phyloP scores from a whole-genome alignment of 2,329 filamentous ascomycete species.

The Pseudocercospora macadamiae region DNA sequence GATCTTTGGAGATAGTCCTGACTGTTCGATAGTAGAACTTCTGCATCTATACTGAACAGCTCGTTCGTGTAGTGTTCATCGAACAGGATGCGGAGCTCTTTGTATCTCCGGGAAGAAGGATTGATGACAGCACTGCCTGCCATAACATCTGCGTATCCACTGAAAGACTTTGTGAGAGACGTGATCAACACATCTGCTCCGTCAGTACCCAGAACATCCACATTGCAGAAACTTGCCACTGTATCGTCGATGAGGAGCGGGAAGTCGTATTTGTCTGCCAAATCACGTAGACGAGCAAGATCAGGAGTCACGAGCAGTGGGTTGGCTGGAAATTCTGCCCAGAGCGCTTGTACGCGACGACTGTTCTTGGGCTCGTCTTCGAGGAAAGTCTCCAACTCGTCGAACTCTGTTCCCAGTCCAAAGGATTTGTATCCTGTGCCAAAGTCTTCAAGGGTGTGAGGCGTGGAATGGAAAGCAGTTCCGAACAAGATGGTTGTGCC shows the following conservation, averaged over 20 bases:
- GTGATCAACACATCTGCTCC: constrained; percentile 87
- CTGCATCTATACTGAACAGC: constrained; percentile 86
- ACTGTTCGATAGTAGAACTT: constrained; percentile 92
- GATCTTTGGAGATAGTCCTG: constrained; percentile 82
- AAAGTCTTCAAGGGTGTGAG: constrained; percentile 90
- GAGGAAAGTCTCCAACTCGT: constrained; percentile 75
- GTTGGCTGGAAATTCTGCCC: constrained; percentile 91
- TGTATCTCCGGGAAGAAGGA: constrained; percentile 70
- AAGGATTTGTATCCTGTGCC: constrained; percentile 85
- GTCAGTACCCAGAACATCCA: constrained; percentile 72
- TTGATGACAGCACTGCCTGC: constrained; percentile 70
- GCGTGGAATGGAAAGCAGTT: constrained; percentile 90
- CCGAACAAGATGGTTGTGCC: constrained; percentile 82
- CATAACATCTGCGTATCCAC: constrained; percentile 95
- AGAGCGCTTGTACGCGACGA: constrained; percentile 76
- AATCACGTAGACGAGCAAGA: constrained; percentile 69
- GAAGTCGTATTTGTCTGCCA: constrained; percentile 82
- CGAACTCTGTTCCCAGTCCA: constrained; percentile 77
- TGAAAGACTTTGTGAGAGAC: constrained; percentile 93
- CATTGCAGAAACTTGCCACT: constrained; percentile 89
- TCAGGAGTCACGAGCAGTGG: constrained; percentile 82
- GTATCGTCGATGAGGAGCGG: constrained; percentile 90
- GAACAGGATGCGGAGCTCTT: constrained; percentile 64
- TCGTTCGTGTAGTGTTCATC: constrained; percentile 74
- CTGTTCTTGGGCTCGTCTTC: constrained; percentile 52